Base-by-base conservation (phyloP, 352 stramenopile genomes). In the Thalassiosira exigua region DNA sequence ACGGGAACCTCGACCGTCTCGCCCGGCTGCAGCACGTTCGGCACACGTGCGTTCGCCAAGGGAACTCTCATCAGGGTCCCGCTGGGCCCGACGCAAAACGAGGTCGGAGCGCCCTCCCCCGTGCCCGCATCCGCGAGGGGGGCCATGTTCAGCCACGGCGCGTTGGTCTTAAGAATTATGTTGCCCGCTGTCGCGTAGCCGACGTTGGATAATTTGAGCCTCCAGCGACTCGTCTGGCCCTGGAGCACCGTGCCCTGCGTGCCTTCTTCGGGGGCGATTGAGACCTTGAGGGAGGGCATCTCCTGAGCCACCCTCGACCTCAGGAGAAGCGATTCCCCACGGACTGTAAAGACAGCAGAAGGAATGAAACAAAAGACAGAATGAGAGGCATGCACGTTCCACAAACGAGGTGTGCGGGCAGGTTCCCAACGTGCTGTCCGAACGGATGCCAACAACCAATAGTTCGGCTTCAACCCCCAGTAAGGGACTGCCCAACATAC, bases 211-310 rank as follows among this genome's bases (percentile, higher is more conserved):
- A 94, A 5, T 46, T 75, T 88, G 32, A 94, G 64, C 48, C 59
- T 92, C 89, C 89, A 94, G n/a, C 29, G 48, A 65, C 80, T 88
- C 11, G 88, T 86, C 65, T 94, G 82, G 12, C 89, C 89, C 61
- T 92, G 80, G 2, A 93, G 60, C 22, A 89, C 30, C n/a, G 74
- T 78, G 12, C 69, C 69, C 51, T 71, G 61, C 32, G 58, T 59
- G 27, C 48, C 58, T 51, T 61, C 41, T 42, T 75, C 65, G 11
- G 46, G 36, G 82, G 56, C 9, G 83, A 66, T 59, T 73, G 54
- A 42, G 59, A 82, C 75, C 67, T 84, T 90, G 9, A 94, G 70
- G 52, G 75, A 88, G 14, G 89, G 89, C 89, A 94, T 94, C 21
- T 90, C 79, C 29, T 60, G 32, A 61, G 88, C 79, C 30, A 94